Evolutionary conservation across 768 basidiomycete species (phyloP).

Genomic region (Kwoniella heveanensis): DNA sequence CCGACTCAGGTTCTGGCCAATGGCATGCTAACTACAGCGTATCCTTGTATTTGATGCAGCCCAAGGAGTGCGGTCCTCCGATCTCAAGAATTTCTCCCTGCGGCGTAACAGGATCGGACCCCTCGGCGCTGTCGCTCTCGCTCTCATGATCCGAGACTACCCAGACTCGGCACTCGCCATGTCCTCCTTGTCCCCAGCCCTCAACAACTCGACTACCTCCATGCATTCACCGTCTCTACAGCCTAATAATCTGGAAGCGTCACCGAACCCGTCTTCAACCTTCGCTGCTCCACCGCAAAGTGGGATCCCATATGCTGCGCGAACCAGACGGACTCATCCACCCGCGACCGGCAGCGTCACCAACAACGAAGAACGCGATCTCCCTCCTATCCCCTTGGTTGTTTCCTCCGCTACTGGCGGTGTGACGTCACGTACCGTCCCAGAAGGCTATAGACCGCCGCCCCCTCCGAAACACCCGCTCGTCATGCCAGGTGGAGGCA

Average conservation of each 20-base stretch:
- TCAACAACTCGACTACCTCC: slow-evolving; percentile 24
- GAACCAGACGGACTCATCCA: slow-evolving; percentile 23
- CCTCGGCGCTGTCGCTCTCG: slow-evolving; percentile 84
- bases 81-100: slow-evolving; percentile 83
- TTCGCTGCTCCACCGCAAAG: neutral
- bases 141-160: slow-evolving; percentile 95
- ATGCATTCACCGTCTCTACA: no score
- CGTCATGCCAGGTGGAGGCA: slow-evolving; percentile 51
- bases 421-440: slow-evolving; percentile 40
- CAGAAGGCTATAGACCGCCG: slow-evolving; percentile 59
- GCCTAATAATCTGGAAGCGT: neutral
- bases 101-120: slow-evolving; percentile 83
- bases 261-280: slow-evolving; percentile 42
- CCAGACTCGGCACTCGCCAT: slow-evolving; percentile 67
- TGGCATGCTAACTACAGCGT: no score
- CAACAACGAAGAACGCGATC: slow-evolving; percentile 28
- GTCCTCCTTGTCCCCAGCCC: slow-evolving; percentile 46
- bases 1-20: no score
- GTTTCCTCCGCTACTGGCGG: slow-evolving; percentile 37
- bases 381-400: slow-evolving; percentile 43
- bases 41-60: no score
- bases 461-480: slow-evolving; percentile 62
- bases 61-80: slow-evolving; percentile 78
- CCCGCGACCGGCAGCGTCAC: slow-evolving; percentile 18
- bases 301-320: slow-evolving; percentile 12